Base-by-base conservation (phyloP, 108 stramenopile genomes). In the Cyclotella kingstonii region DNA sequence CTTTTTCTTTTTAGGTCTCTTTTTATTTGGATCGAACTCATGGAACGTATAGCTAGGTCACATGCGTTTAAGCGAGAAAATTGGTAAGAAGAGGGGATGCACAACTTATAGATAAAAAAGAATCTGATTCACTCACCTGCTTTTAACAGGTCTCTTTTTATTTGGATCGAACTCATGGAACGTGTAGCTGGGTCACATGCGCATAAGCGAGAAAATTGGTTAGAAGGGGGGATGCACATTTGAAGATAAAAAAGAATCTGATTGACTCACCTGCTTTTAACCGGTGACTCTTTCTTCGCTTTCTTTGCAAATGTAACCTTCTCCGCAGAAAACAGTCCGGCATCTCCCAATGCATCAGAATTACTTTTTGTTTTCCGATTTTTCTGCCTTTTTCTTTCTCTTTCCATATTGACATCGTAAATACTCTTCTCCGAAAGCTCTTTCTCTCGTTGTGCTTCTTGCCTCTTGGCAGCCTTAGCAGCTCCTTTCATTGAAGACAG, bases 261-360 rank as follows among this genome's bases (percentile, higher is more conserved):
- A n/a, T n/a, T n/a, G 9, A 54, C 64, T 12, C 54, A 68, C 39
- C 54, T 60, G 63, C 77, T 76, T 52, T 70, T 68, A 8, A 29
- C 35, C 15, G 65, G 68, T 48, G 36, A 36, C 36, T 76, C 70
- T 19, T 70, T 54, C 51, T 70, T 68, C 46, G 60, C 56, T 54
- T 90, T 87, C 42, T 61, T 76, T 8, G 84, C 72, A 65, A 71
- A 81, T 0, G 84, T 55, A 29, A 88, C 77, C 47, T 66, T 79
- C 31, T 89, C 90, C 17, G 90, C 90, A 12, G 76, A 72, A 48
- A 94, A 94, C 45, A 94, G 43, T 48, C 83, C 81, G 27, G 78
- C 77, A 42, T 91, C 88, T 23, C 89, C 93, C 23, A 79, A 54
- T 22, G 88, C 83, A 79, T 89, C 81, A n/a, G 81, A 60, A 28